These are phyloP conservation scores for Penicillium occitanis DNA, from an alignment of 2,329 filamentous ascomycete genomes.

Conservation along the genomic window DNA sequence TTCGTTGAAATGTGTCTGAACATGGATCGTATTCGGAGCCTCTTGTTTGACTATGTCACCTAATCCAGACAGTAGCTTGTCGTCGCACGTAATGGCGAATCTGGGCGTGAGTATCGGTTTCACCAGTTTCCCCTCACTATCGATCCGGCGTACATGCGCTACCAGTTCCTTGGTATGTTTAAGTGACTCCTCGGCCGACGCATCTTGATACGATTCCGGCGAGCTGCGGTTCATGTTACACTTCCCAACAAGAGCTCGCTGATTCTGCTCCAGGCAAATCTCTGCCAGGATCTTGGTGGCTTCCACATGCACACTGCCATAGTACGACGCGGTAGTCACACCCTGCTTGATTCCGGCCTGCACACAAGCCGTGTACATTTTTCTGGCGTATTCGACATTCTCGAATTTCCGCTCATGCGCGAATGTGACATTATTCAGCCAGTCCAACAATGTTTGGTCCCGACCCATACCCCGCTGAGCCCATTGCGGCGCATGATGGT, in stretches of 20 bases:
- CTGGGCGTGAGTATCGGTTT: slow-evolving; percentile 58
- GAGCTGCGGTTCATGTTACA: slow-evolving; percentile 42
- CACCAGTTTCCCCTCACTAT: slow-evolving; percentile 48
- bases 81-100: slow-evolving; percentile 62
- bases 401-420: slow-evolving; percentile 62
- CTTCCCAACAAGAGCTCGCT: slow-evolving; percentile 39
- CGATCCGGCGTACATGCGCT: slow-evolving; percentile 47
- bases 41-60: slow-evolving; percentile 55
- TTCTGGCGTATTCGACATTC: slow-evolving; percentile 54
- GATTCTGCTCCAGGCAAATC: slow-evolving; percentile 33
- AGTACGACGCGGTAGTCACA: slow-evolving; percentile 40
- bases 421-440: slow-evolving; percentile 65
- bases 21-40: slow-evolving; percentile 45
- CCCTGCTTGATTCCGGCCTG: slow-evolving; percentile 59
- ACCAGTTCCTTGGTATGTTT: slow-evolving; percentile 53
- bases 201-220: slow-evolving; percentile 56
- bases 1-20: slow-evolving; percentile 70
- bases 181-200: slow-evolving; percentile 49
- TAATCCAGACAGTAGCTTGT: slow-evolving; percentile 55
- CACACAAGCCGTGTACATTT: slow-evolving; percentile 55
- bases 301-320: slow-evolving; percentile 34
- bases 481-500: slow-evolving; percentile 65
- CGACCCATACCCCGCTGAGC: slow-evolving; percentile 48
- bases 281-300: slow-evolving; percentile 36
- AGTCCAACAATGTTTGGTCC: slow-evolving; percentile 52